A percentile compares a stretch with the other conserved stretches of the same genome.
Evolutionary conservation across 2,329 filamentous ascomycete species (phyloP).

Genomic region (Bipolaris bicolor): DNA sequence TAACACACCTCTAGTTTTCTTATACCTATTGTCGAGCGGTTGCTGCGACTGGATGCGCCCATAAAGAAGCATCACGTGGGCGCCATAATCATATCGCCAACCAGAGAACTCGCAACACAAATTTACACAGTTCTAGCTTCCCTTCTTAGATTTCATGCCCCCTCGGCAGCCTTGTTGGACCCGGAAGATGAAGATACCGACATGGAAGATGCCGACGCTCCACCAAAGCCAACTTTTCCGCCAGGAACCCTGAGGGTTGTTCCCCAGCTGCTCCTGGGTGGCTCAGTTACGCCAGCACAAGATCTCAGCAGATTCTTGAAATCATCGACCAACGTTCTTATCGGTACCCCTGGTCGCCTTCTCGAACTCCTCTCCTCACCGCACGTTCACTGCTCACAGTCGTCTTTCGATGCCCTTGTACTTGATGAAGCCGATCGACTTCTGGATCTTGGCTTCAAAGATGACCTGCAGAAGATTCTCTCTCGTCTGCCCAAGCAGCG

Average conservation of each 20-base stretch:
- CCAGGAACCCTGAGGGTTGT: slow-evolving; percentile 66
- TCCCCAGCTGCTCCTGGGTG: slow-evolving; percentile 81
- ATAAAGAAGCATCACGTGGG: slow-evolving; percentile 89
- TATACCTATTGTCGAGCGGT: slow-evolving; percentile 80
- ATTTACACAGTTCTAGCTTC: slow-evolving; percentile 82
- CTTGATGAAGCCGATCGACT: slow-evolving; percentile 94
- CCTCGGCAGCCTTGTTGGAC: slow-evolving; percentile 73
- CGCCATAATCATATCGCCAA: slow-evolving; percentile 91
- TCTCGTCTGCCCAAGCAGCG: slow-evolving; percentile 87
- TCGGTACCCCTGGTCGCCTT: slow-evolving; percentile 88
- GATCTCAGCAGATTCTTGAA: slow-evolving; percentile 86
- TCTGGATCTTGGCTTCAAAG: slow-evolving; percentile 91
- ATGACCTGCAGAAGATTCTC: slow-evolving; percentile 85
- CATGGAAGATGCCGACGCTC: slow-evolving; percentile 48
- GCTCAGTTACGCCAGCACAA: slow-evolving; percentile 79
- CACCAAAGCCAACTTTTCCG: slow-evolving; percentile 50
- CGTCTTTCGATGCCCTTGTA: slow-evolving; percentile 88
- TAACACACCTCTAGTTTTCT: slow-evolving; percentile 61
- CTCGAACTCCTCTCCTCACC: slow-evolving; percentile 85
- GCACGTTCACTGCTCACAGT: slow-evolving; percentile 85
- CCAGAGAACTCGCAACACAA: slow-evolving; percentile 87
- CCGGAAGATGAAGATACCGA: slow-evolving; percentile 54
- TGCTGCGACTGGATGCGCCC: slow-evolving; percentile 79
- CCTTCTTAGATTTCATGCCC: slow-evolving; percentile 80
- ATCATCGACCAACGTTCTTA: slow-evolving; percentile 83